Evolutionary conservation across 345 rosid species (phyloP).

Genomic region (Salix purpurea): DNA sequence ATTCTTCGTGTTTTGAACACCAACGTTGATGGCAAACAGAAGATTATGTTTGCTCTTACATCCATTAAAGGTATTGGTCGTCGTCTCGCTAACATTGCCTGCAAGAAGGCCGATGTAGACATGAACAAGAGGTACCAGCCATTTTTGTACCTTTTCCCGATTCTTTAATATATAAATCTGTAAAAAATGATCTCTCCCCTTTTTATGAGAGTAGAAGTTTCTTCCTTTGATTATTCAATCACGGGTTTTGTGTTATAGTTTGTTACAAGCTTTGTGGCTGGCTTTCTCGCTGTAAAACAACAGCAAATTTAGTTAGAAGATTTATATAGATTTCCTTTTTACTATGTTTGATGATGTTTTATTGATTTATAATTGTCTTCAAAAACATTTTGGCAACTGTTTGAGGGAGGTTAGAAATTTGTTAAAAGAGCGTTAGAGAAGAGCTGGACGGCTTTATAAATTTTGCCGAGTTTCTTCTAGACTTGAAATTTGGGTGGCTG

Average conservation of each 20-base stretch:
- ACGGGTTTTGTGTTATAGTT: too few species aligned
- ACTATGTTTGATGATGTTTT: background rate
- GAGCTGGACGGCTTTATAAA: background rate
- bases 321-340: too few species aligned
- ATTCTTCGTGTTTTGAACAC: constrained; percentile 35
- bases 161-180: background rate
- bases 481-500: background rate
- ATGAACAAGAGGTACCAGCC: constrained; percentile 28
- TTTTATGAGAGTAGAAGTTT: background rate
- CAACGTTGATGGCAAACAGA: constrained; percentile 34
- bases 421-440: background rate
- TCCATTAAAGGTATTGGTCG: constrained; percentile 38
- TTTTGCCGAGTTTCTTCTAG: background rate
- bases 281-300: too few species aligned
- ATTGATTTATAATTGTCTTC: background rate
- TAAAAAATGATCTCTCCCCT: background rate
- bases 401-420: background rate
- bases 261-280: too few species aligned
- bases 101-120: constrained; percentile 35
- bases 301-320: too few species aligned
- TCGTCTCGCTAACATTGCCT: constrained; percentile 34
- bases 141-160: background rate
- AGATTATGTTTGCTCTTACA: constrained; percentile 34
- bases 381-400: too few species aligned
- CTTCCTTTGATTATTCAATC: background rate